Conservation (phyloP, 2,329 filamentous ascomycete species). For the Penicillium aurantiogriseum region DNA sequence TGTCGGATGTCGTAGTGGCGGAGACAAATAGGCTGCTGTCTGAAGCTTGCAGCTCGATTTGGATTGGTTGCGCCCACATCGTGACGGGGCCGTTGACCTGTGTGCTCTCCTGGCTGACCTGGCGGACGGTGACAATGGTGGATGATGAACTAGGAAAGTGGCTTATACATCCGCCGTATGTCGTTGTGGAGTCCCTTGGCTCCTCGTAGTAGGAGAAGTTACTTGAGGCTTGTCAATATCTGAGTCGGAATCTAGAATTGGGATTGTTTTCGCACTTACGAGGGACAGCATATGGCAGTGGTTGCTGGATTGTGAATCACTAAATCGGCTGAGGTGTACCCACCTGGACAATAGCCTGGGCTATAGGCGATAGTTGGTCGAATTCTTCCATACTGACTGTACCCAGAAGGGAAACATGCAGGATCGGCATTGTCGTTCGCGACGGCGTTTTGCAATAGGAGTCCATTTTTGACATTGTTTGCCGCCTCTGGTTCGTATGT, state of each 20-base stretch:
- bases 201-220: neutral
- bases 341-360: slow-evolving; percentile 27
- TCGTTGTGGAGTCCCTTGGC: too few species aligned
- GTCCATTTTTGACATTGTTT: neutral
- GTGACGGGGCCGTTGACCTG: too few species aligned
- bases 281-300: slow-evolving; percentile 28
- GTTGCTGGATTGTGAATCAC: slow-evolving; percentile 15
- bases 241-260: neutral
- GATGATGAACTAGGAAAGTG: too few species aligned
- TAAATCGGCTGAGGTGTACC: slow-evolving; percentile 25
- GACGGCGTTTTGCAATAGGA: slow-evolving; percentile 3
- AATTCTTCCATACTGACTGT: slow-evolving; percentile 13
- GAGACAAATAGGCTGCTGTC: too few species aligned
- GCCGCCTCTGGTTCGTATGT: slow-evolving; percentile 2
- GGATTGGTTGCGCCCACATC: too few species aligned
- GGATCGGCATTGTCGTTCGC: slow-evolving; percentile 1
- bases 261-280: neutral
- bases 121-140: too few species aligned
- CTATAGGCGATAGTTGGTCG: slow-evolving; percentile 18
- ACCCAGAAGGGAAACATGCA: slow-evolving; percentile 3
- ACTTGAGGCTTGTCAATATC: neutral
- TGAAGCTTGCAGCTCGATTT: too few species aligned
- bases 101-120: too few species aligned
- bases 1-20: too few species aligned
- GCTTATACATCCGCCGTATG: too few species aligned